Evolutionary conservation across 495 filamentous ascomycete genomes (phyloP).

Genomic region (Stereocaulon alpinum): DNA sequence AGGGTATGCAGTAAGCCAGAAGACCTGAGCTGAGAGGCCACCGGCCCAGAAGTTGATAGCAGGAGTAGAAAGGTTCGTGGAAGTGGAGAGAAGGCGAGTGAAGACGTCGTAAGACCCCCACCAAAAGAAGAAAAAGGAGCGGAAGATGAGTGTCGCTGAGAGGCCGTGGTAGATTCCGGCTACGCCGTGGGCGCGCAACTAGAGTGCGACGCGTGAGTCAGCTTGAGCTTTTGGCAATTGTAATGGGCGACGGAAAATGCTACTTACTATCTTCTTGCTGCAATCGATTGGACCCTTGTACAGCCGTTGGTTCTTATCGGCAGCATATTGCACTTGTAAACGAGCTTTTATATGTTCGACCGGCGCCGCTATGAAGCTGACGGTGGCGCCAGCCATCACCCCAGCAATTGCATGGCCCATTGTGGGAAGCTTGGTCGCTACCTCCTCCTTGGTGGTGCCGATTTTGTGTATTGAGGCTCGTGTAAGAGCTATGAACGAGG

Average conservation of each 20-base stretch:
- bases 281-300: conserved; percentile 87
- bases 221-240: neutral
- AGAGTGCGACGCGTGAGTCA: neutral
- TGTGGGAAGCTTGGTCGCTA: conserved; percentile 49
- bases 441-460: conserved; percentile 15
- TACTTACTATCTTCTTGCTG: conserved; percentile 54
- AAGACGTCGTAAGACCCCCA: conserved; percentile 88
- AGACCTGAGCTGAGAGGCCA: conserved; percentile 81
- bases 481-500: conserved; percentile 30
- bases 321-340: conserved; percentile 83
- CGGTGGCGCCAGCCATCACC: conserved; percentile 76
- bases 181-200: conserved; percentile 56
- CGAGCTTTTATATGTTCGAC: conserved; percentile 95
- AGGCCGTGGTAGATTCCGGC: conserved; percentile 77
- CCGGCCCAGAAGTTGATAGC: conserved; percentile 96
- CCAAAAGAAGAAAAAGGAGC: conserved; percentile 94
- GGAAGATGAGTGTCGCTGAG: conserved; percentile 73
- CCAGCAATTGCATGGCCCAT: conserved; percentile 81
- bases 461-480: conserved; percentile 18
- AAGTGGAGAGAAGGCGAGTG: conserved; percentile 50
- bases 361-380: conserved; percentile 74
- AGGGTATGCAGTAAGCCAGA: conserved; percentile 88
- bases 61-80: conserved; percentile 64
- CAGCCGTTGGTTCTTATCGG: conserved; percentile 57
- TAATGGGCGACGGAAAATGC: neutral